Evolutionary conservation across 768 basidiomycete species (phyloP).

Genomic region (Favolaschia claudopus): DNA sequence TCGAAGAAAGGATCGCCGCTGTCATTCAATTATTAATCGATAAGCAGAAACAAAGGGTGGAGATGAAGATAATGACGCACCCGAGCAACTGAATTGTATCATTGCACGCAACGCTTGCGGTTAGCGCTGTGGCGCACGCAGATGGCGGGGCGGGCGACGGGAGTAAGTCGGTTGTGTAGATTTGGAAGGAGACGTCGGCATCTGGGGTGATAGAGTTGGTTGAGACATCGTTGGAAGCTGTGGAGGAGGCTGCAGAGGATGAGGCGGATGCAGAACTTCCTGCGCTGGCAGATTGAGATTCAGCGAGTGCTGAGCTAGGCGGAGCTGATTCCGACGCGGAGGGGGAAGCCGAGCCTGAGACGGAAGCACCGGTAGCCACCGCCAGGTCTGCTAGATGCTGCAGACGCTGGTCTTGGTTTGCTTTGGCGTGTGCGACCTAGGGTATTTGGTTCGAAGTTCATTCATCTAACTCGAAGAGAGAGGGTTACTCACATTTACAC

Average conservation of each 20-base stretch:
- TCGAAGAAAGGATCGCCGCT: conserved; percentile 13
- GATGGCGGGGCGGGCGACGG: conserved; percentile 23
- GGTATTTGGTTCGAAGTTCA: not conserved
- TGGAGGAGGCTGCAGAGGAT: not conserved
- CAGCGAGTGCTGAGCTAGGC: not conserved
- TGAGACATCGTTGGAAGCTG: not conserved
- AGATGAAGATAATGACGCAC: not conserved
- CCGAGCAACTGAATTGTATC: conserved; percentile 20
- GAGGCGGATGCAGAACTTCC: not conserved
- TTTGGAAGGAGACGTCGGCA: conserved; percentile 8
- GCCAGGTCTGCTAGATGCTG: not conserved
- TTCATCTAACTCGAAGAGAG: not conserved
- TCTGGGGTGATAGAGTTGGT: conserved; percentile 12
- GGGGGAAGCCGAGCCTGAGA: not conserved
- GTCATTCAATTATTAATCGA: not conserved
- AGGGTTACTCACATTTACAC: not conserved
- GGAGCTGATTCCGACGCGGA: not conserved
- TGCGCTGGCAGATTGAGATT: not conserved
- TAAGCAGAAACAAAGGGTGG: not conserved
- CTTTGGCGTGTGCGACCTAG: conserved; percentile 6
- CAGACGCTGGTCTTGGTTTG: not conserved
- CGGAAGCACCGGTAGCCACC: not conserved
- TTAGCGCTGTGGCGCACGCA: conserved; percentile 22
- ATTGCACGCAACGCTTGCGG: conserved; percentile 22
- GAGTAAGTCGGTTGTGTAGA: conserved; percentile 22